Evolutionary conservation across 2,329 filamentous ascomycete species (phyloP).

Genomic region (Fusarium liriodendri): DNA sequence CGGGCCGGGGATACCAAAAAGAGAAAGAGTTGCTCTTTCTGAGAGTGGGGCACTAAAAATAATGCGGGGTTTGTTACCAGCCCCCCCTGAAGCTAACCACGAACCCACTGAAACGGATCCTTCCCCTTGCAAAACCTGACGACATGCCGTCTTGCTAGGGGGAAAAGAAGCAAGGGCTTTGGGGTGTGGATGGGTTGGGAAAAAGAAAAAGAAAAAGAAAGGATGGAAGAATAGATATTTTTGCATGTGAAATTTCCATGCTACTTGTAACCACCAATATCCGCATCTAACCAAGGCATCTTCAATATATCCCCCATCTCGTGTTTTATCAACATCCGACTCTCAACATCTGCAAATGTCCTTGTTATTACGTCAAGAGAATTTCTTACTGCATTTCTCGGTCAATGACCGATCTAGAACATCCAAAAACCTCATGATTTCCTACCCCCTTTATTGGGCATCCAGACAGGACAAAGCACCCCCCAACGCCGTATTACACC

Average conservation of each 20-base stretch:
- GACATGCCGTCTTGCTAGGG: not conserved
- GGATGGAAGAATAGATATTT: not conserved
- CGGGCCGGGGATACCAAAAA: not conserved
- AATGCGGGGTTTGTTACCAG: conserved; percentile 5
- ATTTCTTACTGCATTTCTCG: not conserved
- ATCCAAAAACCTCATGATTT: not conserved
- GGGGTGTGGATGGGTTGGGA: not conserved
- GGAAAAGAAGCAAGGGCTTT: not conserved
- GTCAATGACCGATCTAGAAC: not conserved
- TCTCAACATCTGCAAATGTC: not conserved
- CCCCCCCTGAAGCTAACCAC: not conserved
- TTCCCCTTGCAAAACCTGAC: not conserved
- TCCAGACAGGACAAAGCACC: not conserved
- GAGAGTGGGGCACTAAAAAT: not conserved
- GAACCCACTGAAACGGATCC: not conserved
- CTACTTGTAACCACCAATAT: not conserved
- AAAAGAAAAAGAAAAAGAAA: not conserved
- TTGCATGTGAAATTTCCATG: not conserved
- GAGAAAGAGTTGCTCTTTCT: not conserved
- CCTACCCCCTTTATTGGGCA: not conserved
- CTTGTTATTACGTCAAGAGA: not conserved
- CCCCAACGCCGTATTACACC: not conserved
- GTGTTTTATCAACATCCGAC: not conserved
- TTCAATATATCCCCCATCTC: not conserved
- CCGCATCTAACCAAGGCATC: not conserved